Evolutionary conservation across 1,139 yeast genomes (phyloP), one percentile per base, ranked within the genome.

Genomic region (Debaryomyces sp.): DNA sequence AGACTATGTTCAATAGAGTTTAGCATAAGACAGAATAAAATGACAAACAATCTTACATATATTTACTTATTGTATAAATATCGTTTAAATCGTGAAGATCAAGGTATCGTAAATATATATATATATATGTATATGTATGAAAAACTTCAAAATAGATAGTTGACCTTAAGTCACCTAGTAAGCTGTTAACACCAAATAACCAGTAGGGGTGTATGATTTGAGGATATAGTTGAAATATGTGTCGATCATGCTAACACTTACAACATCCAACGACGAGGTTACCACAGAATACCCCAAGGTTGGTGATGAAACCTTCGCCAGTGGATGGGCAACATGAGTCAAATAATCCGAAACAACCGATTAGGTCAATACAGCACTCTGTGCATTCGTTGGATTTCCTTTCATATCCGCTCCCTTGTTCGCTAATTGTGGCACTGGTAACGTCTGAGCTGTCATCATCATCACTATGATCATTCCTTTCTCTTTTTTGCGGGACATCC

Each of bases 241-340:
- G 8, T 35, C 9, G 21, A 17, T 22, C 32, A 18, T 29, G 7
- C 41, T 50, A 62, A 49, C 71, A 65, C 53, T 71, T 73, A 58
- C 75, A 69, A 52, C 74, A 70, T 4, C 67, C 56, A 43, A 75
- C 64, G 43, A 70, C 56, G 37, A 75, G 54, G 52, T 70, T 73
- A 38, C 79, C 80, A 45, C 69, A 57, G 59, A 73, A 70, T 1
- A 71, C 59, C 12, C 78, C 77, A 23, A 63, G 51, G 13, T 69
- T 58, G 30, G 75, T 66, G 45, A 74, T 52, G 52, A 70, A 75
- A 13, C 81, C 80, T 44, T 74, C 79, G 2, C 75, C 74, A 30
- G 61, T 63, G 36, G 68, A 55, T 9, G 81, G 80, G 54, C 78
- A 75, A 57, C 78, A 75, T 5, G 66, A 58, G 44, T 72, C 75